Evolutionary conservation across 2,329 filamentous ascomycete species (phyloP), one percentile per base, ranked within the genome.

Genomic region (Didymella sp.): DNA sequence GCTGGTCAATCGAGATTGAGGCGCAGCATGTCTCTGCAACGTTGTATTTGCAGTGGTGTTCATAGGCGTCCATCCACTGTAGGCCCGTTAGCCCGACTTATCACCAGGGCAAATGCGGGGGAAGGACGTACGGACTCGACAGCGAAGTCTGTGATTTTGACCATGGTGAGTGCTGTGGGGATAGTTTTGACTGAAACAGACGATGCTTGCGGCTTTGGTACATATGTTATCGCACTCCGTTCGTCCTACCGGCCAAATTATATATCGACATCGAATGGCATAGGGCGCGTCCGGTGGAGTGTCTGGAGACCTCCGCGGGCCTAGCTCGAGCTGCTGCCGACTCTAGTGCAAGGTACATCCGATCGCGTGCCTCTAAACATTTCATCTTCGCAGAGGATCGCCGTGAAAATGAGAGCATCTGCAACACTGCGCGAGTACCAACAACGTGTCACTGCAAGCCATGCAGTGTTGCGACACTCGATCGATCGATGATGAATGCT

Each of bases 11-110:
- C 0, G 90, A 92, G 21, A 94, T 80, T 3, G 89, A 91, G 2
- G 88, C 86, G 53, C 86, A 89, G 70, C 90, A 94, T 0, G 90
- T 94, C 75, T 94, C 90, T 55, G 90, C 89, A 45, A 94, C 84
- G 73, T 96, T 93, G 73, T 83, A 83, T 56, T 82, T 84, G 59
- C 79, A 79, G 25, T 76, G 77, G 1, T 76, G 78, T 62, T 85
- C 82, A 65, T 84, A 78, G 51, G 79, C 74, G 69, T 85, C 82
- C 82, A 85, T 84, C 82, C 83, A 85, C 82, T 85, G 42, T 13
- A 5, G 15, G 55, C 63, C 45, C 22, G 51, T 69, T 47, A 67
- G 62, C 43, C 44, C 35, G 56, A 37, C 57, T 50, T 31, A 15
- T 58, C 35, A 45, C 49, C 25, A 52, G 40, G 48, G 35, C 22